Evolutionary conservation across 371 early-diverging fungal species (phyloP).

Genomic region (Dichotomocladium elegans): DNA sequence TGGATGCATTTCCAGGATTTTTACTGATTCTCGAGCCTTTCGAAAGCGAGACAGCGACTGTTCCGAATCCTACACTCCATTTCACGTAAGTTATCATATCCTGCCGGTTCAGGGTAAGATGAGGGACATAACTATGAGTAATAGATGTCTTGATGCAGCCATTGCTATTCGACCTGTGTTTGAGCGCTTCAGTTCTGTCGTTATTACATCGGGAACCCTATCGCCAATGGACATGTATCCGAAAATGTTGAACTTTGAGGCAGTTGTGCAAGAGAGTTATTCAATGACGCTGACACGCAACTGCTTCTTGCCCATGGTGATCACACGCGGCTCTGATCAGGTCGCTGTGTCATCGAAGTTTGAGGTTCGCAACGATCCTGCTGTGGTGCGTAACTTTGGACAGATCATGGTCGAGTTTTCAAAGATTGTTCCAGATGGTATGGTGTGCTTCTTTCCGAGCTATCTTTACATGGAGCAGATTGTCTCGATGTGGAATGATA

Average conservation of each 20-base stretch:
- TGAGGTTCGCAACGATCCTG: constrained; percentile 97
- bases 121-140: not conserved
- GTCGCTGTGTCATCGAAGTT: constrained; percentile 96
- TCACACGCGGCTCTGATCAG: constrained; percentile 97
- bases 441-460: constrained; percentile 99
- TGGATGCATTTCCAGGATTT: constrained; percentile 68
- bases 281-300: constrained; percentile 91
- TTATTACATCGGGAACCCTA: constrained; percentile 99
- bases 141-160: constrained; percentile 95
- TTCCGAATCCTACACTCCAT: constrained; percentile 95
- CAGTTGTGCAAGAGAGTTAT: constrained; percentile 86
- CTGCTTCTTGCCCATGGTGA: constrained; percentile 95
- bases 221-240: constrained; percentile 99
- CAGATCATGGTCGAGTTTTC: constrained; percentile 95
- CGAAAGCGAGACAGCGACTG: constrained; percentile 87
- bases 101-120: too few relatives aligned
- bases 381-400: constrained; percentile 99
- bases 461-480: constrained; percentile 99
- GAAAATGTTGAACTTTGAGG: constrained; percentile 90
- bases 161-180: constrained; percentile 97
- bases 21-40: constrained; percentile 97
- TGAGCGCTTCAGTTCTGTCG: constrained; percentile 93
- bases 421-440: constrained; percentile 96
- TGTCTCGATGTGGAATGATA: constrained; percentile 97
- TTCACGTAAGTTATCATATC: constrained; percentile 56